A percentile compares a stretch with the other conserved stretches of the same genome.
Evolutionary conservation across 2,329 filamentous ascomycete species (phyloP).

Genomic region (Cladobotryum protrusum): DNA sequence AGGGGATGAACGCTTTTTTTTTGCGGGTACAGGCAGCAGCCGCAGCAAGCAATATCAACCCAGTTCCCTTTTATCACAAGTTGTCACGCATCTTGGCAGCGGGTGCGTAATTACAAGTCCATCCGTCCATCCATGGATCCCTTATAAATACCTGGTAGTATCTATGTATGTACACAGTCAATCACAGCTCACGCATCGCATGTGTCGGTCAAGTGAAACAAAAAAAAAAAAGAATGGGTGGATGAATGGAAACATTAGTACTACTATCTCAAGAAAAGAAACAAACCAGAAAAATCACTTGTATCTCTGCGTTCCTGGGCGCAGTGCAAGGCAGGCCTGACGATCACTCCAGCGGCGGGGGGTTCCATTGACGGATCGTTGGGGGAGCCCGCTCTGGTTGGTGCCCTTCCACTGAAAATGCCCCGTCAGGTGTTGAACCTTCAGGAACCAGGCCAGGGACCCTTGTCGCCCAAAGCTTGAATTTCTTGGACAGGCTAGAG

Average conservation of each 20-base stretch:
- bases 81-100: too few relatives aligned
- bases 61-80: too few relatives aligned
- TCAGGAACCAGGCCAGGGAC: conserved; percentile 8
- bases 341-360: neutral
- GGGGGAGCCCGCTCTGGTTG: neutral
- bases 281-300: too few relatives aligned
- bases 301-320: neutral
- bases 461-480: conserved; percentile 1
- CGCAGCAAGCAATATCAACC: too few relatives aligned
- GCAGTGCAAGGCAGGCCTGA: neutral
- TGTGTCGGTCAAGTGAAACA: neutral
- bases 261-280: too few relatives aligned
- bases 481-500: conserved; percentile 10
- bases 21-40: too few relatives aligned
- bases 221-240: neutral
- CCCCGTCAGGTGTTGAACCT: neutral
- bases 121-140: too few relatives aligned
- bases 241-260: too few relatives aligned
- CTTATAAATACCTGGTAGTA: neutral
- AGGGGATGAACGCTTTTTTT: too few relatives aligned
- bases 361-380: neutral
- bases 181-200: too few relatives aligned
- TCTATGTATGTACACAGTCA: neutral
- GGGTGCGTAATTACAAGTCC: too few relatives aligned
- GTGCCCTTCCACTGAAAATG: neutral